Base-by-base conservation (phyloP, 257 asterid species). In the Mitragyna speciosa region DNA sequence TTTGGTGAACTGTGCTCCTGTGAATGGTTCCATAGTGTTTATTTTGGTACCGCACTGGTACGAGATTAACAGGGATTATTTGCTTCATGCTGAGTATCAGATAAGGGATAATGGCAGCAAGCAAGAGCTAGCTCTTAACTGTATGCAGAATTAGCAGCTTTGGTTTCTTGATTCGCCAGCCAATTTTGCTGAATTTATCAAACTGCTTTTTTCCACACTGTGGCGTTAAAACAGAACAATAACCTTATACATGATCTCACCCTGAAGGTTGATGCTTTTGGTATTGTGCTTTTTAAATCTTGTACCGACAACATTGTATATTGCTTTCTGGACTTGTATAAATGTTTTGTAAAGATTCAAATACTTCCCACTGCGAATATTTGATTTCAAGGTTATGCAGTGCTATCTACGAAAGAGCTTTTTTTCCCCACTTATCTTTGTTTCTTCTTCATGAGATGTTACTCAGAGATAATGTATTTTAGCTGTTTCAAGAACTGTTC, bases 251-350 rank as follows among this genome's bases (percentile, higher is more conserved):
- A 39, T 33, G 68, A 3, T 10, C 12, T 59, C 41, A 12, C 24
- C 58, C 41, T 75, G 58, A 39, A 59, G 47, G 33, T 17, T 24
- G 63, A 43, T 41, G 36, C 20, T 76, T 36, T 61, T 17, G 72
- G 61, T 76, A 63, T 39, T 61, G 30, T 61, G 16, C 63, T 12
- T 77, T 47, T n/a, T 66, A 56, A 48, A 48, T 65, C 74, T 77
- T 65, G 9, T 28, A 33, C 22, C 5, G 5, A 61, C 14, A 54
- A n/a, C 6, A 22, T 49, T 26, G 16, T 61, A 61, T 47, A 43
- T 74, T 56, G 20, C 31, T 56, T 39, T 16, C 65, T 48, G 65
- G 28, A 65, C 80, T 66, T 47, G 8, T 11, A 12, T n/a, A 11
- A 36, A 49, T 36, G 5, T 49, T 33, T 0, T 49, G 36, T 76